Conservation (phyloP, 148 eudicot genomes). For the Fagopyrum tataricum region DNA sequence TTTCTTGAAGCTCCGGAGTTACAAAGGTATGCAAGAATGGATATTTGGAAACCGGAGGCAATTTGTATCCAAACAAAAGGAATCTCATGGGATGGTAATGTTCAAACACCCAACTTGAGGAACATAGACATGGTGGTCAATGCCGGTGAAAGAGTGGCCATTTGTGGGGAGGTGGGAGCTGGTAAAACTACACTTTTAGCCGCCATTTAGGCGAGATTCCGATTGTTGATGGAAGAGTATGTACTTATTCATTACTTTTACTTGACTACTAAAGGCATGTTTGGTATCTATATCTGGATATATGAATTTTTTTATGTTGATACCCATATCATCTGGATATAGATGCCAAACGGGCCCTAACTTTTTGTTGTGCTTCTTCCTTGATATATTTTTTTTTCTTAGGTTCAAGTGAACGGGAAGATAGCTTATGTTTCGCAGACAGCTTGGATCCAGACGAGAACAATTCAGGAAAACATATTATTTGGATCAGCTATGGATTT, state of each 20-base stretch:
- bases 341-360: too few species aligned
- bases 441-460: constrained; percentile 26
- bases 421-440: constrained; percentile 22
- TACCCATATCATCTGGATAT: too few species aligned
- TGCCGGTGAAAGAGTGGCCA: constrained; percentile 16
- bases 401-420: constrained; percentile 20
- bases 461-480: constrained; percentile 20
- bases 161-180: constrained; percentile 22
- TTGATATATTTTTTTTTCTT: neutral
- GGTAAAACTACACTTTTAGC: constrained; percentile 19
- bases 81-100: constrained; percentile 16
- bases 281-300: too few species aligned
- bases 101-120: neutral
- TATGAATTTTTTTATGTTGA: too few species aligned
- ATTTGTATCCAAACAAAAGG: constrained; percentile 10
- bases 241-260: neutral
- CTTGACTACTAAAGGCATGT: too few species aligned
- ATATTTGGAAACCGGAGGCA: neutral
- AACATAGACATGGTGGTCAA: constrained; percentile 8
- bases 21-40: constrained; percentile 12
- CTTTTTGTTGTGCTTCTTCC: neutral
- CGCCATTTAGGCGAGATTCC: constrained; percentile 19
- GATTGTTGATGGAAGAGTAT: constrained; percentile 7
- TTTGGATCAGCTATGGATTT: constrained; percentile 21
- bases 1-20: constrained; percentile 36